phyloP scores from a whole-genome alignment of 768 basidiomycete genomes.

The Jaapia argillacea region DNA sequence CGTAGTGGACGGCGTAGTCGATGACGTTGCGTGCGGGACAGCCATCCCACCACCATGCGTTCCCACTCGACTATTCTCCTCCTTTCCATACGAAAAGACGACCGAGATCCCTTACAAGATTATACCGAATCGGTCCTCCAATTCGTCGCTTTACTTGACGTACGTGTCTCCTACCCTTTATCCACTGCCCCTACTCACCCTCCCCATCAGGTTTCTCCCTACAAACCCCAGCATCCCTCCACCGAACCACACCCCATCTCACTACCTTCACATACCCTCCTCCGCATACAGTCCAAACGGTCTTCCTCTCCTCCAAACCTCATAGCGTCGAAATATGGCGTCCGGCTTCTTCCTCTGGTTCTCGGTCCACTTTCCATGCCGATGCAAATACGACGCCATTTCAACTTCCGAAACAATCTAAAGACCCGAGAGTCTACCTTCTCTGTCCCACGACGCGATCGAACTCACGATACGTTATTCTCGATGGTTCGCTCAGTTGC shows the following conservation, averaged over 20 bases:
- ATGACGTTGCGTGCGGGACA: slow-evolving; percentile 11
- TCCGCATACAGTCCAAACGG: slow-evolving; percentile 47
- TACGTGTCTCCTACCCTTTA: slow-evolving; percentile 15
- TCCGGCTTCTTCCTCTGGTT: too few species aligned
- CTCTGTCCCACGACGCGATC: too few species aligned
- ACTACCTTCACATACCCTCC: slow-evolving; percentile 59
- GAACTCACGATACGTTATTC: too few species aligned
- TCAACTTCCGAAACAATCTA: too few species aligned
- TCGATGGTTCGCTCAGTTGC: too few species aligned
- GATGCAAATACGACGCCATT: too few species aligned
- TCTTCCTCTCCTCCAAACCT: slow-evolving; percentile 62
- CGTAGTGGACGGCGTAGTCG: too few species aligned
- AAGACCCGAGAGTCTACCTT: too few species aligned
- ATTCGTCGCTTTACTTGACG: background rate
- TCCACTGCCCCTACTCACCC: slow-evolving; percentile 23
- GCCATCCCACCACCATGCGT: slow-evolving; percentile 8
- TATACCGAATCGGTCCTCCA: slow-evolving; percentile 9
- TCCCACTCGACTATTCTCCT: too few species aligned
- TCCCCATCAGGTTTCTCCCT: slow-evolving; percentile 24
- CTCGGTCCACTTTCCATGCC: too few species aligned
- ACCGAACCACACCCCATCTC: slow-evolving; percentile 50
- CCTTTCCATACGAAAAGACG: too few species aligned
- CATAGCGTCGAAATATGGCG: too few species aligned
- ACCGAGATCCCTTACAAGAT: background rate
- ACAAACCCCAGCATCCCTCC: slow-evolving; percentile 23